A percentile compares a stretch with the other conserved stretches of the same genome.
Conservation (phyloP, 1,284 basidiomycete genomes). For the Ganoderma multipileum region DNA sequence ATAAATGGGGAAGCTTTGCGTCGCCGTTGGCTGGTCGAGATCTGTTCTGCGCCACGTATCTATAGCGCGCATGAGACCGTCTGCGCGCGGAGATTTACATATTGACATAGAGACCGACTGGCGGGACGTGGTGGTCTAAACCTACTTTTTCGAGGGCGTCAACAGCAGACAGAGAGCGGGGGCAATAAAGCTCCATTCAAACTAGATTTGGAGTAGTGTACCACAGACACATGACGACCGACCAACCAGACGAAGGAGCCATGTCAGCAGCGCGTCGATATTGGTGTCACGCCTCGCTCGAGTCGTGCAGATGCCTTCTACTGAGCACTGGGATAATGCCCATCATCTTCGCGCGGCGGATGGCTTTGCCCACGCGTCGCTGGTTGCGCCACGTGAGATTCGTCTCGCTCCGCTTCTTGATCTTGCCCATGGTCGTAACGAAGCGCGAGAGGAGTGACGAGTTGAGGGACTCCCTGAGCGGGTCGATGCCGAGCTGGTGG, state of each 20-base stretch:
- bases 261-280: neutral
- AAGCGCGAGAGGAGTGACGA: constrained; percentile 71
- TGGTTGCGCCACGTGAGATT: constrained; percentile 85
- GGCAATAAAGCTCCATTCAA: neutral
- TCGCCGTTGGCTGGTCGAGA: constrained; percentile 8
- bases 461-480: constrained; percentile 74
- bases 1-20: constrained; percentile 22
- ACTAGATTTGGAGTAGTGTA: constrained; percentile 14
- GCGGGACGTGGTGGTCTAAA: neutral
- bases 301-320: constrained; percentile 36
- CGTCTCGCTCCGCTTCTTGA: constrained; percentile 74
- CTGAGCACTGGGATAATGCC: constrained; percentile 82
- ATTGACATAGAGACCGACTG: neutral
- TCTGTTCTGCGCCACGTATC: constrained; percentile 1
- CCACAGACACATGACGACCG: constrained; percentile 1
- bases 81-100: constrained; percentile 4
- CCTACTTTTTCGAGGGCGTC: neutral
- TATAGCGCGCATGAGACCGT: neutral
- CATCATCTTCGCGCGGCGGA: constrained; percentile 93
- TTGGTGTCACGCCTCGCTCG: neutral
- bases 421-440: constrained; percentile 87
- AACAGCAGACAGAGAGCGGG: neutral
- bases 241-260: neutral
- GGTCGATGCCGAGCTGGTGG: constrained; percentile 71
- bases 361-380: constrained; percentile 84